Conservation (phyloP, 2,329 filamentous ascomycete species). For the Neoscytalidium dimidiatum region DNA sequence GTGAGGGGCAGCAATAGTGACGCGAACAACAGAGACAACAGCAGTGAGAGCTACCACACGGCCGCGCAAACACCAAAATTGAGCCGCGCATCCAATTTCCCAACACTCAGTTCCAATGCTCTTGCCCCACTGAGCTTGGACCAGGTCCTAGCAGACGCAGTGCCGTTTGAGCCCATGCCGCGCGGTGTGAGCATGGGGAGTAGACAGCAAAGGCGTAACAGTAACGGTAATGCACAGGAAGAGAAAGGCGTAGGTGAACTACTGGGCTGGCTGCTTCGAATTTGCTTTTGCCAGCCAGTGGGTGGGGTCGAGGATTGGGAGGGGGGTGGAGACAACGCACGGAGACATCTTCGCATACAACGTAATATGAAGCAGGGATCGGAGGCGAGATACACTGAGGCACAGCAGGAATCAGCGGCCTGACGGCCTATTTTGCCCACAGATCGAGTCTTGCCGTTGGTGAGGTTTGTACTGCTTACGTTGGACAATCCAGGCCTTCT, state of each 20-base stretch:
- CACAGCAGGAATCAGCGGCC: not conserved
- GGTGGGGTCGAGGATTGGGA: slow-evolving; percentile 47
- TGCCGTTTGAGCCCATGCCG: not conserved
- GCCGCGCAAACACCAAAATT: not conserved
- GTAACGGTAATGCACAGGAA: not conserved
- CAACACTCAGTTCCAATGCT: not conserved
- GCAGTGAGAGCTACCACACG: slow-evolving; percentile 1
- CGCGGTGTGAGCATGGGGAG: not conserved
- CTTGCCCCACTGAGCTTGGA: not conserved
- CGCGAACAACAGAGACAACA: not conserved
- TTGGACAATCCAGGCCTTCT: not conserved
- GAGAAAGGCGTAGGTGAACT: slow-evolving; percentile 8
- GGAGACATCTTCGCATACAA: not conserved
- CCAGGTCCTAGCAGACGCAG: not conserved
- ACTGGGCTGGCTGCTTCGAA: slow-evolving; percentile 29
- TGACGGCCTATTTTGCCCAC: not conserved
- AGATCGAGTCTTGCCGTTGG: no score
- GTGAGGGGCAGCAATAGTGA: not conserved
- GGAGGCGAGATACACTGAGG: not conserved
- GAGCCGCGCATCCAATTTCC: not conserved
- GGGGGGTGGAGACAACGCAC: slow-evolving; percentile 35
- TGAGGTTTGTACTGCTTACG: not conserved
- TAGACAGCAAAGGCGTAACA: not conserved
- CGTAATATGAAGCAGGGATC: not conserved
- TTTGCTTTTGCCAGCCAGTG: slow-evolving; percentile 40